phyloP scores from a whole-genome alignment of 768 basidiomycete genomes.

The Collybia nuda region DNA sequence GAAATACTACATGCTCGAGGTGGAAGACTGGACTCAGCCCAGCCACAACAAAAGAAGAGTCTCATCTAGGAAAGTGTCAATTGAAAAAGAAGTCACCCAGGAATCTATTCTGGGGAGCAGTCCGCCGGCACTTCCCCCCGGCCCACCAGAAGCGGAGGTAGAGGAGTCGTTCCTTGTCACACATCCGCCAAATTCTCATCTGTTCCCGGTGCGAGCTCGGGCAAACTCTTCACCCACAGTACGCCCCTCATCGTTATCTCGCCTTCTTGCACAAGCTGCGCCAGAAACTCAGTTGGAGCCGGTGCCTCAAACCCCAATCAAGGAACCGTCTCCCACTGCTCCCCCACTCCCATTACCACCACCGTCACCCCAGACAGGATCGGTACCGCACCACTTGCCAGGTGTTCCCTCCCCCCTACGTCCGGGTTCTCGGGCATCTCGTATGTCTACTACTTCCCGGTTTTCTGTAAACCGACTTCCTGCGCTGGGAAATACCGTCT shows the following conservation, averaged over 20 bases:
- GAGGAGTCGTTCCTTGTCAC: constrained; percentile 71
- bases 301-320: constrained; percentile 24
- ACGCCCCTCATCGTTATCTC: constrained; percentile 78
- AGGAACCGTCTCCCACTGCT: constrained; percentile 29
- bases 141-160: constrained; percentile 67
- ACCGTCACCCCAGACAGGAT: constrained; percentile 30
- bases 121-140: constrained; percentile 50
- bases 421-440: constrained; percentile 72
- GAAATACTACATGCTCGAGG: constrained; percentile 92
- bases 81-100: constrained; percentile 34
- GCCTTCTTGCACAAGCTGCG: constrained; percentile 74
- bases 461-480: constrained; percentile 68
- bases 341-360: constrained; percentile 36
- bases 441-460: constrained; percentile 64
- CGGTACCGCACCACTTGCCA: constrained; percentile 35
- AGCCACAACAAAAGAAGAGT: constrained; percentile 60
- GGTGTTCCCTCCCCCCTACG: constrained; percentile 58
- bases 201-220: constrained; percentile 63
- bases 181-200: constrained; percentile 64
- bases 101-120: constrained; percentile 31
- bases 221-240: constrained; percentile 67
- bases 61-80: constrained; percentile 49
- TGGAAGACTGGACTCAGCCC: constrained; percentile 90
- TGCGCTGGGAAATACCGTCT: constrained; percentile 47
- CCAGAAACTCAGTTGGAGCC: constrained; percentile 32